A percentile compares a stretch with the other conserved stretches of the same genome.
These are phyloP conservation scores for Annulohypoxylon maeteangense DNA, from an alignment of 495 filamentous ascomycete genomes.

Conservation along the genomic window DNA sequence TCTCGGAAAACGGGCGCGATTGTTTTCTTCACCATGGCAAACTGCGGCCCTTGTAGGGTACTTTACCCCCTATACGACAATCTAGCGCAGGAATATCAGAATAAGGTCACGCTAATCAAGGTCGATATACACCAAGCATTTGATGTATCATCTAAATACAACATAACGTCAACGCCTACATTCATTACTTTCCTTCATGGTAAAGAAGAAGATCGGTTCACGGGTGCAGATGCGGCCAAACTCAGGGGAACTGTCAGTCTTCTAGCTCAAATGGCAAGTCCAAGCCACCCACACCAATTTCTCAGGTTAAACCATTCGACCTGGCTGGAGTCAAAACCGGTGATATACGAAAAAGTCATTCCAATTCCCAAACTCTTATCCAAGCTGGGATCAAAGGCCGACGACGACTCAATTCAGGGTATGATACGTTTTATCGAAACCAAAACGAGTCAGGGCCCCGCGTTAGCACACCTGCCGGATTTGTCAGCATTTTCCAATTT, in stretches of 20 bases:
- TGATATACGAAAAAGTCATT: constrained; percentile 81
- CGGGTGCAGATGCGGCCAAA: constrained; percentile 73
- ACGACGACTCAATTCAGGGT: constrained; percentile 63
- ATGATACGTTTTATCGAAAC: constrained; percentile 73
- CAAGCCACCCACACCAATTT: constrained; percentile 77
- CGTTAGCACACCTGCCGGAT: constrained; percentile 70
- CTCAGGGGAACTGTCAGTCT: constrained; percentile 78
- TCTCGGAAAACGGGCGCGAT: constrained; percentile 76
- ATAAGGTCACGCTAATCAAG: constrained; percentile 79
- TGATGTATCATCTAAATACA: constrained; percentile 73
- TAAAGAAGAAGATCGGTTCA: constrained; percentile 80
- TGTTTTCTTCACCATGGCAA: constrained; percentile 92
- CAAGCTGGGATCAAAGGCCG: constrained; percentile 70
- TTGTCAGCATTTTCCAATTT: constrained; percentile 65
- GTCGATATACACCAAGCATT: constrained; percentile 77
- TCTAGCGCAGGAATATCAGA: constrained; percentile 78
- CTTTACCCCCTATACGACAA: constrained; percentile 87
- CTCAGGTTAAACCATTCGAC: constrained; percentile 77
- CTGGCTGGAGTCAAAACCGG: constrained; percentile 68
- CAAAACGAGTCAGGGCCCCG: constrained; percentile 62
- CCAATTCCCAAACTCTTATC: constrained; percentile 84
- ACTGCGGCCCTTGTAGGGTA: constrained; percentile 84
- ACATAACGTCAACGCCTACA: constrained; percentile 82
- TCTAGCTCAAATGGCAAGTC: constrained; percentile 79
- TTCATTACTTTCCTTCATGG: constrained; percentile 90